phyloP scores from a whole-genome alignment of 306 rosid species.

The Psophocarpus tetragonolobus region DNA sequence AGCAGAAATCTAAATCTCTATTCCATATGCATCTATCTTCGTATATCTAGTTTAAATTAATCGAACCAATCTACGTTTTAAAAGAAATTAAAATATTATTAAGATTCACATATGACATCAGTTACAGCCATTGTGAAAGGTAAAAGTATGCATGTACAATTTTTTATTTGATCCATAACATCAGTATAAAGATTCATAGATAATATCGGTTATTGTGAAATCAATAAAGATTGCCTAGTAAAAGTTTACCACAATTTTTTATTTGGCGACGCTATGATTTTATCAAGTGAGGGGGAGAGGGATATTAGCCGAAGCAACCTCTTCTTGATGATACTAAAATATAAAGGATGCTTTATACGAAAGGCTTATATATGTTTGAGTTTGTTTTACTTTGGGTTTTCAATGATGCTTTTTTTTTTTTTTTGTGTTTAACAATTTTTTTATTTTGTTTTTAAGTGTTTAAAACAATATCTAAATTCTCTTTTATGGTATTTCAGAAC shows the following conservation, averaged over 20 bases:
- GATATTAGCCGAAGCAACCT: neutral
- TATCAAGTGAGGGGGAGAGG: neutral
- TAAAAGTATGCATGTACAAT: neutral
- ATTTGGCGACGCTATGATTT: neutral
- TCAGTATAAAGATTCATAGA: neutral
- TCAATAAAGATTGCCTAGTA: neutral
- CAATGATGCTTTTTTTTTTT: too few species aligned
- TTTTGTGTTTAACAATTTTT: too few species aligned
- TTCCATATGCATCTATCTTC: too few species aligned
- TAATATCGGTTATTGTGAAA: neutral
- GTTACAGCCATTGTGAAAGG: neutral
- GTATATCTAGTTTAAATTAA: neutral
- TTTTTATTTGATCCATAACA: neutral
- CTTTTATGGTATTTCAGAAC: too few species aligned
- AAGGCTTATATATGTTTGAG: too few species aligned
- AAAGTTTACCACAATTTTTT: neutral
- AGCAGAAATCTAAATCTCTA: too few species aligned
- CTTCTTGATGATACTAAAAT: neutral
- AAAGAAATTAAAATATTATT: neutral
- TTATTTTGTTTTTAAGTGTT: too few species aligned
- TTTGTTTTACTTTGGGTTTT: too few species aligned
- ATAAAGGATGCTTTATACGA: neutral
- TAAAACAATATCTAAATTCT: too few species aligned
- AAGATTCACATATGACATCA: neutral
- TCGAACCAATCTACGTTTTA: neutral